Evolutionary conservation across 2,329 filamentous ascomycete species (phyloP).

Genomic region (Xylaria sp.): DNA sequence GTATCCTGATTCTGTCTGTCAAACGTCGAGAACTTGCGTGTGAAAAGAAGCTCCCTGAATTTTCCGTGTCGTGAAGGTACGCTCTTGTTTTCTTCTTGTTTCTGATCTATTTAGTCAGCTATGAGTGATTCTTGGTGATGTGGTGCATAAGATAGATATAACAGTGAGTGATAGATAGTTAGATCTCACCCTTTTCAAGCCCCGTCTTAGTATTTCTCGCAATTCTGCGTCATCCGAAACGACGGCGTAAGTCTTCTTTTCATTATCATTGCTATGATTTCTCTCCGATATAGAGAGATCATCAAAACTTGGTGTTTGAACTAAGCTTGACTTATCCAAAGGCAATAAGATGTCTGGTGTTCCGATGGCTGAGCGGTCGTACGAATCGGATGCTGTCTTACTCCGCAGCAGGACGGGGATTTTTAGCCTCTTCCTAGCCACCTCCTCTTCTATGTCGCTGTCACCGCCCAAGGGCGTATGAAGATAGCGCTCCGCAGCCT

Average conservation of each 20-base stretch:
- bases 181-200: conserved; percentile 46
- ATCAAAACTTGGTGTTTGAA: conserved; percentile 31
- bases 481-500: neutral
- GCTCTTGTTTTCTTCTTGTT: conserved; percentile 34
- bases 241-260: conserved; percentile 42
- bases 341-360: conserved; percentile 41
- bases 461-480: conserved; percentile 3
- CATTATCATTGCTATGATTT: conserved; percentile 11
- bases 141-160: neutral
- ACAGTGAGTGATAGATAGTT: neutral
- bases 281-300: neutral
- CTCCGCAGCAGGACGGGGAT: conserved; percentile 40
- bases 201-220: conserved; percentile 51
- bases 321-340: conserved; percentile 21
- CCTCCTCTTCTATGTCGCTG: conserved; percentile 35
- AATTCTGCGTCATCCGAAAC: conserved; percentile 53
- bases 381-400: conserved; percentile 35
- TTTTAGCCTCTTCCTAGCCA: conserved; percentile 20
- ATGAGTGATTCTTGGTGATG: neutral
- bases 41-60: conserved; percentile 72
- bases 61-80: conserved; percentile 43
- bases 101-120: conserved; percentile 23
- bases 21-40: conserved; percentile 77
- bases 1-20: conserved; percentile 75
- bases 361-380: conserved; percentile 40